Conservation (phyloP, 1,139 yeast species). For the Suhomyces anneliseae region DNA sequence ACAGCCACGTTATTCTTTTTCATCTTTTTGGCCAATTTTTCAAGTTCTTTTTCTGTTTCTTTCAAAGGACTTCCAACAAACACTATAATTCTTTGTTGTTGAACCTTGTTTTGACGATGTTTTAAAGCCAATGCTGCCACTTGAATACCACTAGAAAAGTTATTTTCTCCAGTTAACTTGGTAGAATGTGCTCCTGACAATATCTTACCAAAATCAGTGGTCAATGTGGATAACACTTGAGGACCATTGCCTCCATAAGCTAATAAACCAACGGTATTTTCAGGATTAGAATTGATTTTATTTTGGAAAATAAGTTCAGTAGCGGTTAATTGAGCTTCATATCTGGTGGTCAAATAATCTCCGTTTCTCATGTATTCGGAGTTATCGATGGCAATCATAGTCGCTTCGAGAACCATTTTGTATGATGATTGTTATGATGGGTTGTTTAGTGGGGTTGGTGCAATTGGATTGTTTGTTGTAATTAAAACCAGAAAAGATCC, state of each 20-base stretch:
- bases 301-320: conserved; percentile 85
- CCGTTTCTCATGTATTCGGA: conserved; percentile 97
- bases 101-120: conserved; percentile 93
- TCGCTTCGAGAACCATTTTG: conserved; percentile 89
- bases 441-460: neutral
- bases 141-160: conserved; percentile 83
- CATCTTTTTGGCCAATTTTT: conserved; percentile 85
- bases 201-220: conserved; percentile 84
- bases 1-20: conserved; percentile 91
- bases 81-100: conserved; percentile 84
- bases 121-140: conserved; percentile 97
- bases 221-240: conserved; percentile 81
- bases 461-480: too few species aligned
- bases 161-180: conserved; percentile 64
- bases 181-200: conserved; percentile 87
- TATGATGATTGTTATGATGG: neutral
- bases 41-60: conserved; percentile 71
- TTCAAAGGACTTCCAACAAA: conserved; percentile 87
- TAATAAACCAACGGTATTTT: conserved; percentile 87
- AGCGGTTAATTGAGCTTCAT: conserved; percentile 92
- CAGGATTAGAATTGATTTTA: conserved; percentile 87
- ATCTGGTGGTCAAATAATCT: conserved; percentile 85
- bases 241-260: conserved; percentile 88
- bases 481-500: too few species aligned
- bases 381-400: conserved; percentile 93